phyloP scores from a whole-genome alignment of 306 rosid genomes.

The Prunus mume region DNA sequence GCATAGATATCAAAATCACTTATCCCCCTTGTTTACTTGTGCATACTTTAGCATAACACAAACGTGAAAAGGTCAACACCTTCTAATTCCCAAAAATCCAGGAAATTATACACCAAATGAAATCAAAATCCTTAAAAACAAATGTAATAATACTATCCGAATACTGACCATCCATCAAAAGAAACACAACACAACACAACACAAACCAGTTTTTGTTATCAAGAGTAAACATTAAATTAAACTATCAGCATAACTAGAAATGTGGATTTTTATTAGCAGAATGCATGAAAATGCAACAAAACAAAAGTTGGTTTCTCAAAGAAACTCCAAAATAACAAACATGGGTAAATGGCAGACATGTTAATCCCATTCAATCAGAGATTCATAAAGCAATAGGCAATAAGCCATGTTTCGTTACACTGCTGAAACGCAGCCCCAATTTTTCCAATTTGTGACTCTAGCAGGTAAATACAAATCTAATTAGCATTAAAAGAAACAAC shows the following conservation, averaged over 20 bases:
- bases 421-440: neutral
- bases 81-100: neutral
- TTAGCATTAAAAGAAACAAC: neutral
- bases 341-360: neutral
- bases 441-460: neutral
- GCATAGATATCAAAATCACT: neutral
- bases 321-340: neutral
- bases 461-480: neutral
- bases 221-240: neutral
- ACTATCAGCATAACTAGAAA: slow-evolving; percentile 3
- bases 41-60: neutral
- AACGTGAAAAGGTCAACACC: neutral
- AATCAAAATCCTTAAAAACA: neutral
- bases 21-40: neutral
- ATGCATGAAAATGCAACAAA: neutral
- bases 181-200: neutral
- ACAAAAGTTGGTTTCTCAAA: neutral
- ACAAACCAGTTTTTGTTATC: neutral
- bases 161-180: neutral
- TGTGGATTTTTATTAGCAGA: neutral
- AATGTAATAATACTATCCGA: neutral
- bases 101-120: neutral
- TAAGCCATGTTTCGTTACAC: neutral
- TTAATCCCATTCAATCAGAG: neutral
- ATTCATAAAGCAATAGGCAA: neutral